Evolutionary conservation across 495 filamentous ascomycete species (phyloP).

Genomic region (Podospora pseudopauciseta): DNA sequence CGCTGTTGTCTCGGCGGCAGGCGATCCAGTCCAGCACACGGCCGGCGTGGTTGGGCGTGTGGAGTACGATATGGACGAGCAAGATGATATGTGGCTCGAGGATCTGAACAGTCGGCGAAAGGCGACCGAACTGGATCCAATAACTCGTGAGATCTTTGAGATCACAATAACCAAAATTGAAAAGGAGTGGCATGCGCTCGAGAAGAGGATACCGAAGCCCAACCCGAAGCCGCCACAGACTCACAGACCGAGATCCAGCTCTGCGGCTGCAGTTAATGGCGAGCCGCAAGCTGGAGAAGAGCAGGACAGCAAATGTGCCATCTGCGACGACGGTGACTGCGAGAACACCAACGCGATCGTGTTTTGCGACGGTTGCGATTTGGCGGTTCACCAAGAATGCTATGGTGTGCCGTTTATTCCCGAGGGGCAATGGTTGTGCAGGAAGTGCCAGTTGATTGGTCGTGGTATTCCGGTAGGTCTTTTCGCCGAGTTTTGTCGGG

Average conservation of each 20-base stretch:
- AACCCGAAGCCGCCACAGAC: slow-evolving; percentile 94
- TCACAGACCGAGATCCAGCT: slow-evolving; percentile 84
- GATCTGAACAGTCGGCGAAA: slow-evolving; percentile 73
- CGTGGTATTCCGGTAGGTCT: slow-evolving; percentile 73
- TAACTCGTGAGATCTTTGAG: slow-evolving; percentile 91
- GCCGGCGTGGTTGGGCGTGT: slow-evolving; percentile 63
- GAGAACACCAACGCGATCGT: slow-evolving; percentile 99
- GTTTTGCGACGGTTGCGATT: slow-evolving; percentile 96
- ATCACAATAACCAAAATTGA: slow-evolving; percentile 98
- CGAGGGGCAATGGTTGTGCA: slow-evolving; percentile 96
- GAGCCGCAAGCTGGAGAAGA: slow-evolving; percentile 86
- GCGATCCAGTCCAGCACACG: slow-evolving; percentile 46
- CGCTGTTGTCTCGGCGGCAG: slow-evolving; percentile 56
- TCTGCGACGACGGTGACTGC: slow-evolving; percentile 97
- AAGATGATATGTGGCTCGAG: slow-evolving; percentile 95
- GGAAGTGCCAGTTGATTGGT: slow-evolving; percentile 94
- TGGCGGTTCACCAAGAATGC: slow-evolving; percentile 98
- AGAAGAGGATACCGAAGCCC: slow-evolving; percentile 92
- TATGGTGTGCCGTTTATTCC: slow-evolving; percentile 99
- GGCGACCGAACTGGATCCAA: slow-evolving; percentile 66
- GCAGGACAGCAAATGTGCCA: slow-evolving; percentile 94
- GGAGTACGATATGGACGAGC: slow-evolving; percentile 99
- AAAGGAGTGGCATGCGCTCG: slow-evolving; percentile 95
- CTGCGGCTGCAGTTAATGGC: slow-evolving; percentile 86
- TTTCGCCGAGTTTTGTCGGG: neutral